Base-by-base conservation (phyloP, 352 stramenopile species). In the Phytophthora rubi region DNA sequence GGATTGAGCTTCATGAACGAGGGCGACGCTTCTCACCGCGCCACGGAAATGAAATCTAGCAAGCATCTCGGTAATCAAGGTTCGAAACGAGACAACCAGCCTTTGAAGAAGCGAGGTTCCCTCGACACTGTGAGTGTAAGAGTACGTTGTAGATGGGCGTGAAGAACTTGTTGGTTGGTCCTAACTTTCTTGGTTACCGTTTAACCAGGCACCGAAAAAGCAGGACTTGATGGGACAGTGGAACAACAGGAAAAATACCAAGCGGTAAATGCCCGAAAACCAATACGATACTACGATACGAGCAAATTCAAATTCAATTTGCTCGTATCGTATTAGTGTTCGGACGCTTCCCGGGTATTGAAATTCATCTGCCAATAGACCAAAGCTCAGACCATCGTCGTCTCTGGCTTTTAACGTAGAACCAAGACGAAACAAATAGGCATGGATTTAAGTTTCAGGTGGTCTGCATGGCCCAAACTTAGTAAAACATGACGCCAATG, bases 61-160 rank as follows among this genome's bases (percentile, higher is more conserved):
- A 45, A 45, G 13, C 37, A 45, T 15, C 13, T 18, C 13, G 44
- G 39, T 4, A 48, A 44, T 23, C 7, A 26, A 60, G 18, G 21
- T 65, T 48, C 39, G 8, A 63, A 62, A 48, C 59, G 52, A 48
- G 42, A 51, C 5, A 32, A 10, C 23, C 47, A 44, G 7, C 39
- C 23, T 62, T 35, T 12, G 8, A 72, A 75, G 37, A 73, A 59
- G 35, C 48, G 57, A 59, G 42, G 53, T 18, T 75, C 66, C 48
- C 44, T 78, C 16, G 66, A 59, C 47, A 75, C 58, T 49, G 39
- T 76, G 18, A 73, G 69, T 32, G 69, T 64, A 42, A 65, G 45
- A 51, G 70, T 77, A 68, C 32, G 70, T 63, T 54, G 7, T 49
- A 9, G n/a, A 49, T 42, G 4, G 35, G 12, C 35, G 12, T 42